phyloP scores from a whole-genome alignment of 768 basidiomycete species.

The Lentinula sp. region DNA sequence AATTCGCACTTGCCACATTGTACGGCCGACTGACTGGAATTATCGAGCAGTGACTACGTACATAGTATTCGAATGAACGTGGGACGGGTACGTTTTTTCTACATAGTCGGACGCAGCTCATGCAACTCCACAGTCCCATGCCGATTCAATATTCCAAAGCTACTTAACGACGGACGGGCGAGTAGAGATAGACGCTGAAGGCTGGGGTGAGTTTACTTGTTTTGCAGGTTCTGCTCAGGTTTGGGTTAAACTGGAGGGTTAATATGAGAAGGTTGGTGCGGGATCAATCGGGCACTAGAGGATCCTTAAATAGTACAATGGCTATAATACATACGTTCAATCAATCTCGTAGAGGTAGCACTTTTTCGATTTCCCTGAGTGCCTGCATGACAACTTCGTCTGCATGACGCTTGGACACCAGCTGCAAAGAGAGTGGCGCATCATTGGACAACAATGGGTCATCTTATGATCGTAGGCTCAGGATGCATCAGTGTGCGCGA shows the following conservation, averaged over 20 bases:
- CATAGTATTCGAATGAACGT: slow-evolving; percentile 63
- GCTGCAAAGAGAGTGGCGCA: slow-evolving; percentile 10
- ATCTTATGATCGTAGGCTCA: not conserved
- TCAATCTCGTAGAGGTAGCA: slow-evolving; percentile 4
- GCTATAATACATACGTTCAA: too few species aligned
- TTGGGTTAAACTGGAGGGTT: slow-evolving; percentile 34
- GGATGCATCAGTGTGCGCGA: not conserved
- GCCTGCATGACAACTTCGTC: slow-evolving; percentile 11
- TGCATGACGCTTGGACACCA: slow-evolving; percentile 14
- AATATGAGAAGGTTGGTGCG: too few species aligned
- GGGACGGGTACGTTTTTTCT: slow-evolving; percentile 35
- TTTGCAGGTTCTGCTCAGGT: slow-evolving; percentile 50
- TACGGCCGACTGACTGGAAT: not conserved
- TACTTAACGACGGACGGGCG: slow-evolving; percentile 40
- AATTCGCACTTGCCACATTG: slow-evolving; percentile 7
- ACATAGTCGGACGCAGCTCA: slow-evolving; percentile 2
- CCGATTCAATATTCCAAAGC: slow-evolving; percentile 37
- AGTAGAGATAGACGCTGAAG: slow-evolving; percentile 42
- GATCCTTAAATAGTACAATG: too few species aligned
- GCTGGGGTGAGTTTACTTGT: slow-evolving; percentile 66
- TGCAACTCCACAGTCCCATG: slow-evolving; percentile 22
- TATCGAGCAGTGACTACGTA: slow-evolving; percentile 17
- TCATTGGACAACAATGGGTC: slow-evolving; percentile 7
- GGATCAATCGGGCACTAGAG: too few species aligned
- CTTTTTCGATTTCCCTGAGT: slow-evolving; percentile 10